phyloP scores from a whole-genome alignment of 768 basidiomycete species.

The Austroboletus festivus region DNA sequence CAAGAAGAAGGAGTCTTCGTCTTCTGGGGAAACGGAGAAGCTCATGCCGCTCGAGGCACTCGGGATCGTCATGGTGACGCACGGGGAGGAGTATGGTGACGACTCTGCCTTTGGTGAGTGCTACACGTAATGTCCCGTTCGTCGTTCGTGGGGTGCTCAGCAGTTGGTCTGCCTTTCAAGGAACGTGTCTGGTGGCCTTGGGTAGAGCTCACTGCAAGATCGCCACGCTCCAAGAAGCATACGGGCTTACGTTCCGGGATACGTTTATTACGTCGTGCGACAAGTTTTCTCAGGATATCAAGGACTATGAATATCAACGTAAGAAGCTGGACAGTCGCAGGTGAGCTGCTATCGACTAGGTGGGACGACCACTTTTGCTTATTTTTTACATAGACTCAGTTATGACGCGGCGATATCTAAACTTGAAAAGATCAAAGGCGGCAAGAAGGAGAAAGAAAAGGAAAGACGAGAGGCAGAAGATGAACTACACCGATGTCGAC shows the following conservation, averaged over 20 bases:
- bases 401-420: slow-evolving; percentile 75
- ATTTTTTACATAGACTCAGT: slow-evolving; percentile 48
- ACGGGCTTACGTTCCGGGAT: slow-evolving; percentile 67
- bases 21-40: slow-evolving; percentile 62
- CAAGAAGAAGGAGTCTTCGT: slow-evolving; percentile 71
- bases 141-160: no score
- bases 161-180: slow-evolving; percentile 37
- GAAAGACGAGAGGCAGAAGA: slow-evolving; percentile 75
- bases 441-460: slow-evolving; percentile 82
- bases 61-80: slow-evolving; percentile 82
- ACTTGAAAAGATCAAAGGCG: slow-evolving; percentile 58
- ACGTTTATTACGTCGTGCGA: slow-evolving; percentile 69
- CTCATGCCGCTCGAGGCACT: slow-evolving; percentile 73
- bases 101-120: slow-evolving; percentile 68
- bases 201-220: slow-evolving; percentile 85
- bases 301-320: slow-evolving; percentile 73
- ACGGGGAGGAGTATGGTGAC: slow-evolving; percentile 78
- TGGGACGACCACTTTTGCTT: not conserved
- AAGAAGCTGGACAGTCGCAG: slow-evolving; percentile 88
- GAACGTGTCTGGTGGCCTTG: slow-evolving; percentile 66
- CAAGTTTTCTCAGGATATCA: slow-evolving; percentile 67
- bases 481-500: slow-evolving; percentile 66
- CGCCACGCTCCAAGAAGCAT: slow-evolving; percentile 82
- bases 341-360: slow-evolving; percentile 36
- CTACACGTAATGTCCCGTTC: slow-evolving; percentile 1